Evolutionary conservation across 2,329 filamentous ascomycete genomes (phyloP).

Genomic region (Pestalotiopsis sp.): DNA sequence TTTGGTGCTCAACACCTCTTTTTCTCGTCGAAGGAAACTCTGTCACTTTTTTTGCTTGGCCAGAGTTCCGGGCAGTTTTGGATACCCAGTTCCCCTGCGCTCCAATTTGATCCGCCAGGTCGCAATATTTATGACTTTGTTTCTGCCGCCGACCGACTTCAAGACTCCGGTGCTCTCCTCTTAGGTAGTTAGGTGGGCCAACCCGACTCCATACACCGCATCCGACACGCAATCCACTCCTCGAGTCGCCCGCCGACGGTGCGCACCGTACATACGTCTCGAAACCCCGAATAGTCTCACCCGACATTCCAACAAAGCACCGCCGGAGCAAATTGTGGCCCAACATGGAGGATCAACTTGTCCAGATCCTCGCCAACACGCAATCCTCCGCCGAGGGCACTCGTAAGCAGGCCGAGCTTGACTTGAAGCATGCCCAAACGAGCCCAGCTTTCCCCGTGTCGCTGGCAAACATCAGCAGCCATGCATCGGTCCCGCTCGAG

Average conservation of each 20-base stretch:
- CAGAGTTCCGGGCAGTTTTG: background rate
- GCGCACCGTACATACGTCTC: background rate
- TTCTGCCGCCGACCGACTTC: background rate
- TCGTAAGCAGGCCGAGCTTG: conserved; percentile 84
- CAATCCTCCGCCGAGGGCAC: conserved; percentile 76
- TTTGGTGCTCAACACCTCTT: background rate
- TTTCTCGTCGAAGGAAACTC: background rate
- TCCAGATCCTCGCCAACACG: conserved; percentile 84
- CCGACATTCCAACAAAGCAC: background rate
- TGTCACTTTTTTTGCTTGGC: background rate
- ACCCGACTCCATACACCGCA: background rate
- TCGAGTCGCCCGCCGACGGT: background rate
- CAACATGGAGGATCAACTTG: conserved; percentile 88
- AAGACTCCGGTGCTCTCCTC: background rate
- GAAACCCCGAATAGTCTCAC: background rate
- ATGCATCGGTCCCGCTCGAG: conserved; percentile 71
- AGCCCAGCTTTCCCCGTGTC: conserved; percentile 76
- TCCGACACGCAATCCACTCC: background rate
- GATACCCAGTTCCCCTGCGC: background rate
- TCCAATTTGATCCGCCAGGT: background rate
- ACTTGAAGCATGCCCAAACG: conserved; percentile 71
- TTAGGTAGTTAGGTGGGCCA: background rate
- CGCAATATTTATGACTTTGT: background rate
- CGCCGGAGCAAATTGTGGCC: conserved; percentile 14
- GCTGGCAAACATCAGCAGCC: conserved; percentile 79